Base-by-base conservation (phyloP, 2,329 filamentous ascomycete genomes). In the Neonectria sp. region DNA sequence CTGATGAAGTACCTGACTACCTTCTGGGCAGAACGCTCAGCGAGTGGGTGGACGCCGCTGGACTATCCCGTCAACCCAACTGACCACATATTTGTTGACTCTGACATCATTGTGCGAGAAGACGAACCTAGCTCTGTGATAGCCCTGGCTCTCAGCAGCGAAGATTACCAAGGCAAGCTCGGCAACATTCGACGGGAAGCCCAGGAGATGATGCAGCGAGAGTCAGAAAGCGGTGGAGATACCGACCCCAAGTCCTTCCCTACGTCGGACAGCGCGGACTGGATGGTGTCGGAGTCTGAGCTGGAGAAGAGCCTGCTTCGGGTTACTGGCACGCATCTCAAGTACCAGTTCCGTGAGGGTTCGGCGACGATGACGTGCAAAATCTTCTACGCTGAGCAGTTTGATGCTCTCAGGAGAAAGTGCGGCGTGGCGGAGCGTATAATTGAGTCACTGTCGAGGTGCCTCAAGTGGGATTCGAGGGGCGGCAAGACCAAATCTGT, bases 401-500 rank as follows among this genome's bases (percentile, higher is more conserved):
- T 99, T 74, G 96, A 99, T 81, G 96, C 96, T 3, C 87, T 99
- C 45, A 91, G 96, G 63, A 90, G 93, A 63, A 98, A 97, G 81
- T 98, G 95, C 71, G 95, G 95, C 17, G 93, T 98, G 9, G 91
- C 94, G 1, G 95, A 98, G 77, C 93, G 96, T 40, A 97, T 99
- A 71, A 91, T 98, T 29, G 96, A 99, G 79, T 98, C 95, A 1
- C 85, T 99, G 25, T 98, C 96, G 8, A 91, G 96, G 24, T 99
- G 97, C 81, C 88, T 97, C 24, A 98, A 98, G 80, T 99, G 95
- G 93, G 96, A 99, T 81, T 97, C 94, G 3, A 97, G 97, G 78
- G 97, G 96, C 27, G 96, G 96, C 72, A 99, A 99, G 82, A 98
- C 95, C 2, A 98, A 98, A 78, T 98, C 95, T 0, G 91, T 99